Evolutionary conservation across 768 basidiomycete genomes (phyloP).

Genomic region (Sporobolomyces phaffii): DNA sequence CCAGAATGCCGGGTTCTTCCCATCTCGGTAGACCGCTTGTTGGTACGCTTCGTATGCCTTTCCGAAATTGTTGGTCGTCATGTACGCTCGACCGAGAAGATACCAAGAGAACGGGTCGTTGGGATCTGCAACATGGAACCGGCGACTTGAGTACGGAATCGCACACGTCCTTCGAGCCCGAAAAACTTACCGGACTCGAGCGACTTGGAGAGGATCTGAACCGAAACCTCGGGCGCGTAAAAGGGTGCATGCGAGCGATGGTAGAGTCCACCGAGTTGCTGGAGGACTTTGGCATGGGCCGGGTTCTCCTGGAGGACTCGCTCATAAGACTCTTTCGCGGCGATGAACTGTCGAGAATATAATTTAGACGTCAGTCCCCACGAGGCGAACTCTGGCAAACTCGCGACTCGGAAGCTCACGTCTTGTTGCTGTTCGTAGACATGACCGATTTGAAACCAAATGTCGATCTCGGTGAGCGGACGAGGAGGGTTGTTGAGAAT

Average conservation of each 20-base stretch:
- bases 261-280: constrained; percentile 96
- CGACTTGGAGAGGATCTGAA: constrained; percentile 85
- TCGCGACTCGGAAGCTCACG: constrained; percentile 52
- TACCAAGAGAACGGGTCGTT: constrained; percentile 98
- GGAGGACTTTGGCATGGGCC: constrained; percentile 89
- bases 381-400: background rate
- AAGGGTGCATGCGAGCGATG: constrained; percentile 92
- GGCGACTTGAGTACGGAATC: background rate
- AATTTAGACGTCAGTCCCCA: background rate
- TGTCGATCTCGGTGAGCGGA: constrained; percentile 92
- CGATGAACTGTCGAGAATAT: constrained; percentile 61
- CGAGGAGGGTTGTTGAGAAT: constrained; percentile 92
- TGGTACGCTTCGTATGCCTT: constrained; percentile 99
- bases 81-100: constrained; percentile 93
- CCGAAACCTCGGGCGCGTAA: constrained; percentile 91
- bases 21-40: constrained; percentile 97
- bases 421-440: constrained; percentile 97
- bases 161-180: background rate
- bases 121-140: constrained; percentile 61
- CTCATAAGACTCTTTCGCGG: constrained; percentile 91
- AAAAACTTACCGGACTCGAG: constrained; percentile 76
- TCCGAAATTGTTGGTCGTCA: constrained; percentile 98
- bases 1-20: constrained; percentile 98
- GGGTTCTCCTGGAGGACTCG: constrained; percentile 90
- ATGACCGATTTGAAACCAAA: constrained; percentile 99